Base-by-base conservation (phyloP, 1,139 yeast species). In the Pichia sp. region DNA sequence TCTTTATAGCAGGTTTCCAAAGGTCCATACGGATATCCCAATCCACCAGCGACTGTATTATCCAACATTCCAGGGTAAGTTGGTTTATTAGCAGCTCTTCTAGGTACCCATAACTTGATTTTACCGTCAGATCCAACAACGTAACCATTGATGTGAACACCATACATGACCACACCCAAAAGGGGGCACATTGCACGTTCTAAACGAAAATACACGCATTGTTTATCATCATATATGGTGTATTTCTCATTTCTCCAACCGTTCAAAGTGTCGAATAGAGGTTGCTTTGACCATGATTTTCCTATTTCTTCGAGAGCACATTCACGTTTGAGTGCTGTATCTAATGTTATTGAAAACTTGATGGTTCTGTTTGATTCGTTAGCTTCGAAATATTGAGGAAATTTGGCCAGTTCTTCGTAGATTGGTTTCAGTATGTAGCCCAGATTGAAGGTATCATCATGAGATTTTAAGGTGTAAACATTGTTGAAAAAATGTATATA, bases 181-280 rank as follows among this genome's bases (percentile, higher is more conserved):
- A 86, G 58, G 1, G 85, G 83, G 9, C 94, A 74, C 36, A 86
- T 74, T 0, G 96, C 79, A 32, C 98, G 66, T 56, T 91, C 98
- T 3, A 87, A 58, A 6, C 67, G 62, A 46, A 86, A 58, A 52
- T 88, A 91, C 0, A 84, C 81, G 1, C 42, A 45, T 9, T 62
- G 61, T 0, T 63, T 49, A 0, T 81, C 76, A 40, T 71, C 68
- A 59, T 78, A 85, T 5, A 88, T 74, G 0, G 80, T 69, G 58
- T 86, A 91, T 28, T 74, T 66, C 59, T 91, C 98, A 54, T 83
- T 59, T 53, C 98, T 69, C 98, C 98, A 91, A 3, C 95, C 96
- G 38, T 68, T 62, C 5, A 74, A 58, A 1, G 67, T 65, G 3
- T 63, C 63, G 39, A 77, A 72, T 12, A 50, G 50, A 1, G 58